Percentiles rank a stretch among this genome's conserved stretches.
These are phyloP conservation scores for Platanthera zijinensis DNA, from an alignment of 106 monocot genomes.

Conservation along the genomic window DNA sequence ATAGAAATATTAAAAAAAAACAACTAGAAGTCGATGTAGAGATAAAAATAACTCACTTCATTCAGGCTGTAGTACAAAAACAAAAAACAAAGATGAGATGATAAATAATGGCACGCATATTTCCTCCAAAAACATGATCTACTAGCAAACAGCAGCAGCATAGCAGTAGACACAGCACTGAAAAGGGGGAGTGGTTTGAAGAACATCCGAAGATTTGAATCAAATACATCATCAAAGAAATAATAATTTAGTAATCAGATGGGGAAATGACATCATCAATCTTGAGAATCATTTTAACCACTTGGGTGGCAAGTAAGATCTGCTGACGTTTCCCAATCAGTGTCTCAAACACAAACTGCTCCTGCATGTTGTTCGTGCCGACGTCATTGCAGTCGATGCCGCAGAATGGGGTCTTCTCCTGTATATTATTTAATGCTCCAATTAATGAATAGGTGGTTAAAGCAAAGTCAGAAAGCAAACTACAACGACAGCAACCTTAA, in stretches of 20 bases:
- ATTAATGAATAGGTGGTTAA: not conserved
- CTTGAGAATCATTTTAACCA: constrained; percentile 97
- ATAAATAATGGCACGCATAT: too few species aligned
- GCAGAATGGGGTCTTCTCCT: constrained; percentile 73
- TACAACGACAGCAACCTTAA: constrained; percentile 46
- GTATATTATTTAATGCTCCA: constrained; percentile 2
- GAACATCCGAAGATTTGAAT: too few species aligned
- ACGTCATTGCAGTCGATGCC: constrained; percentile 97
- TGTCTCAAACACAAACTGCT: constrained; percentile 88
- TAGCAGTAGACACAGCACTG: too few species aligned
- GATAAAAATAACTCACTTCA: too few species aligned
- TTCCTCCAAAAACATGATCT: too few species aligned
- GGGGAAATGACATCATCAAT: constrained; percentile 88
- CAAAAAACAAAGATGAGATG: too few species aligned
- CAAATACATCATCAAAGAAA: not conserved
- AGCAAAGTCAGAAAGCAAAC: not conserved
- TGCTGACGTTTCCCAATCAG: constrained; percentile 97
- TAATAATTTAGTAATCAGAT: constrained; percentile 43
- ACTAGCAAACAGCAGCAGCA: too few species aligned
- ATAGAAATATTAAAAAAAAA: too few species aligned
- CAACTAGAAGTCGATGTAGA: too few species aligned
- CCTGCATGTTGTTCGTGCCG: constrained; percentile 80
- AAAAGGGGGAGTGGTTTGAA: too few species aligned
- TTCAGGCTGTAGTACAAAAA: too few species aligned
- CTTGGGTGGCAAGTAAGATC: constrained; percentile 84